A percentile compares a stretch with the other conserved stretches of the same genome.
Evolutionary conservation across 1,139 yeast genomes (phyloP).

Genomic region (Scheffersomyces cryptocercus): DNA sequence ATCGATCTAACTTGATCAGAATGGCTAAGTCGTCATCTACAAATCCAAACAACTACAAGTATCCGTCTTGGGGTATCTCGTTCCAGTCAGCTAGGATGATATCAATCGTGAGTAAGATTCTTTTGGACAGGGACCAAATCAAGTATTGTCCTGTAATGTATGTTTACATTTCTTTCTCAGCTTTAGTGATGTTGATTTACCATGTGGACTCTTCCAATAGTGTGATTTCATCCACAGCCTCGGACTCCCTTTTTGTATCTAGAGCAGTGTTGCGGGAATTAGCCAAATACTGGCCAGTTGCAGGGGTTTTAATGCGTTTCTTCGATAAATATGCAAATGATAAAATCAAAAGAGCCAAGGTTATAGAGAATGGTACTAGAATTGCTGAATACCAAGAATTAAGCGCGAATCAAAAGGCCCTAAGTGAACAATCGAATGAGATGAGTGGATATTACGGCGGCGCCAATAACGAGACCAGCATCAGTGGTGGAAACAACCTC

Average conservation of each 20-base stretch:
- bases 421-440: constrained; percentile 21
- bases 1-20: constrained; percentile 65
- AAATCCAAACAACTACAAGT: constrained; percentile 52
- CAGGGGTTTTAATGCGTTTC: constrained; percentile 40
- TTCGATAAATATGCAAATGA: constrained; percentile 51
- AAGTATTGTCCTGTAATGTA: constrained; percentile 57
- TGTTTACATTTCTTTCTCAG: constrained; percentile 63
- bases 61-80: constrained; percentile 83
- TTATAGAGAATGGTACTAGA: constrained; percentile 42
- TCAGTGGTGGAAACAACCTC: constrained; percentile 3
- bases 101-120: constrained; percentile 61
- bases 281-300: constrained; percentile 48
- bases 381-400: constrained; percentile 42
- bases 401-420: constrained; percentile 28
- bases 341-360: constrained; percentile 43
- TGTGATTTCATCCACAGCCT: constrained; percentile 60
- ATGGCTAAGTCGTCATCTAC: constrained; percentile 47
- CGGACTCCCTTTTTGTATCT: constrained; percentile 55
- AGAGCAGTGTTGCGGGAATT: constrained; percentile 54
- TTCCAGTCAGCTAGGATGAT: constrained; percentile 86
- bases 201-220: constrained; percentile 66
- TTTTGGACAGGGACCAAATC: constrained; percentile 54
- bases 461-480: constrained; percentile 1
- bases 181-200: constrained; percentile 71
- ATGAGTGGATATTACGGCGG: constrained; percentile 16